A percentile compares a stretch with the other conserved stretches of the same genome.
Conservation (phyloP, 257 asterid species). For the Plectranthus barbatus region DNA sequence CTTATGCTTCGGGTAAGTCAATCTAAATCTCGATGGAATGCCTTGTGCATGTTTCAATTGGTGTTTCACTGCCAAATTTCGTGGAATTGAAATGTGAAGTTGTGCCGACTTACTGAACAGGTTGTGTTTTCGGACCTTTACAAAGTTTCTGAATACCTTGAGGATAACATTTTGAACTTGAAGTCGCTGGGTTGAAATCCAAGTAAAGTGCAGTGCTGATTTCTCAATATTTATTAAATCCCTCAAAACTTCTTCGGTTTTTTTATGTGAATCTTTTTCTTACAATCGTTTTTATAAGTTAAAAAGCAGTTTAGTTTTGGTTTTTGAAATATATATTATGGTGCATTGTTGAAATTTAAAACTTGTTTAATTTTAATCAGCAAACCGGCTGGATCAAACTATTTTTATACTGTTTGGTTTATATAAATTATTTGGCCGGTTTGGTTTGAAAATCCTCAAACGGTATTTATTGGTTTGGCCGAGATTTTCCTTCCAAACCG, state of each 20-base stretch:
- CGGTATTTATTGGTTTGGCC: no score
- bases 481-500: no score
- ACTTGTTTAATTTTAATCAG: no score
- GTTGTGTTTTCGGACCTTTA: slow-evolving; percentile 94
- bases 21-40: not conserved
- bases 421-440: no score
- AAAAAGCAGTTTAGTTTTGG: no score
- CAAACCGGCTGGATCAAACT: no score
- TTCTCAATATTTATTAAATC: not conserved
- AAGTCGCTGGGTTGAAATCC: slow-evolving; percentile 84
- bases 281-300: slow-evolving; percentile 22
- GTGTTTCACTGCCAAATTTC: slow-evolving; percentile 47
- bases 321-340: no score
- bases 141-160: slow-evolving; percentile 68
- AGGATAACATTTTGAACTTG: slow-evolving; percentile 70
- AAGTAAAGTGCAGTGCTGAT: slow-evolving; percentile 32
- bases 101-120: slow-evolving; percentile 94
- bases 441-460: no score
- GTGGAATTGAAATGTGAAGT: slow-evolving; percentile 88
- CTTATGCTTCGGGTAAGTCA: not conserved
- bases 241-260: not conserved
- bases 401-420: no score
- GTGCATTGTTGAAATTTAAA: no score
- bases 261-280: not conserved
- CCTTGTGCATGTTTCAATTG: slow-evolving; percentile 9